Base-by-base conservation (phyloP, 2,329 filamentous ascomycete genomes). In the Claviceps digitariae region DNA sequence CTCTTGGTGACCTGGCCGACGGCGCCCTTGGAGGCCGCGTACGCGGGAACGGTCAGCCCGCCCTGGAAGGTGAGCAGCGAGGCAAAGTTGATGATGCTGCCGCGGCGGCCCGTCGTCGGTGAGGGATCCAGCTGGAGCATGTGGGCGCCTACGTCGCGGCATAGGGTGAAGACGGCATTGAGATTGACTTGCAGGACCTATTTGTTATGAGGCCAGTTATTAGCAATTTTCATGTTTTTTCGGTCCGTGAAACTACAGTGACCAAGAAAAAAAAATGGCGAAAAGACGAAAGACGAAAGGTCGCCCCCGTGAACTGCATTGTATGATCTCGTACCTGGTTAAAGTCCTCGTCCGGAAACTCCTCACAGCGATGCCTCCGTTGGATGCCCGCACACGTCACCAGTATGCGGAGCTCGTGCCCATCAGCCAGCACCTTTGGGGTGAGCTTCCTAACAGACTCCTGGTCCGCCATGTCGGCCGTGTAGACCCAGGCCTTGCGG, bases 301-400 rank as follows among this genome's bases (percentile, higher is more conserved):
- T n/a, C n/a, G n/a, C n/a, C n/a, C n/a, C n/a, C n/a, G n/a, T n/a
- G 20, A 4, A 44, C 20, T 10, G 12, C 3, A 13, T 23, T 12
- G 12, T 0, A 8, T 6, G 6, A 10, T 44, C 41, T 31, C 63
- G 50, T 54, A 79, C 79, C 62, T 85, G 80, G 63, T 85, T 78
- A 78, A 88, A 94, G 71, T 93, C 87, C 46, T 73, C 70, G 64
- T 86, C 80, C 0, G 87, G 87, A 64, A 95, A 95, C 55, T 77
- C 68, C 61, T 89, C 81, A 45, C 84, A 82, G 0, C 86, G 81
- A 67, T 93, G 86, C 15, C 89, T 77, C 57, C 82, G 77, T 68
- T 95, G 90, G 64, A 95, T 90, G 27, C 90, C 90, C 20, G 86
- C 90, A 70, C 87, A 91, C 72, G 90, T 95, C 61, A 95, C 72